phyloP scores from a whole-genome alignment of 208 protist species.

The Phytomonas sp. region DNA sequence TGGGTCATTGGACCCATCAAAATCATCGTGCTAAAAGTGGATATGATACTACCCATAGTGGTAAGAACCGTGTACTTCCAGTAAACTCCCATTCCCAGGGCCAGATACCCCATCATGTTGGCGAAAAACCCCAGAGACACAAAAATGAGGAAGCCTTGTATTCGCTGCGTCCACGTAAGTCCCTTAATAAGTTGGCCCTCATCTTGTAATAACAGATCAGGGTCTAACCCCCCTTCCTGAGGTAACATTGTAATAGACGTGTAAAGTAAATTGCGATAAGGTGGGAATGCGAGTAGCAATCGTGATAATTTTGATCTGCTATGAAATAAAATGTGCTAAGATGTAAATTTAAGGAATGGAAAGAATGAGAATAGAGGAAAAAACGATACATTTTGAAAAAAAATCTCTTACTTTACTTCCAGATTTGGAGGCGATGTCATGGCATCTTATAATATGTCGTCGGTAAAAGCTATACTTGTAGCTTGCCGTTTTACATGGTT shows the following conservation, averaged over 20 bases:
- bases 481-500: neutral
- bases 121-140: conserved; percentile 69
- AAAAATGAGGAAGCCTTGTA: conserved; percentile 79
- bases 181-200: conserved; percentile 59
- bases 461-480: neutral
- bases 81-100: conserved; percentile 59
- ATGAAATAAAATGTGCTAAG: no score
- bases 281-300: neutral
- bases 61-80: conserved; percentile 83
- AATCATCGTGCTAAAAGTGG: conserved; percentile 67
- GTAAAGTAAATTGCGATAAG: neutral
- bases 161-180: conserved; percentile 66
- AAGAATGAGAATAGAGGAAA: no score
- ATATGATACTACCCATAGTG: conserved; percentile 69
- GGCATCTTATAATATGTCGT: no score
- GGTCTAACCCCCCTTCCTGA: neutral
- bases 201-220: conserved; percentile 11
- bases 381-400: no score
- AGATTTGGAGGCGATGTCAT: no score
- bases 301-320: no score
- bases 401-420: no score
- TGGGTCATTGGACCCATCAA: conserved; percentile 82
- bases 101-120: conserved; percentile 76
- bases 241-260: neutral
- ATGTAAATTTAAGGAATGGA: no score